Conservation (phyloP, 371 early-diverging fungal genomes). For the Capniomyces stellatus region DNA sequence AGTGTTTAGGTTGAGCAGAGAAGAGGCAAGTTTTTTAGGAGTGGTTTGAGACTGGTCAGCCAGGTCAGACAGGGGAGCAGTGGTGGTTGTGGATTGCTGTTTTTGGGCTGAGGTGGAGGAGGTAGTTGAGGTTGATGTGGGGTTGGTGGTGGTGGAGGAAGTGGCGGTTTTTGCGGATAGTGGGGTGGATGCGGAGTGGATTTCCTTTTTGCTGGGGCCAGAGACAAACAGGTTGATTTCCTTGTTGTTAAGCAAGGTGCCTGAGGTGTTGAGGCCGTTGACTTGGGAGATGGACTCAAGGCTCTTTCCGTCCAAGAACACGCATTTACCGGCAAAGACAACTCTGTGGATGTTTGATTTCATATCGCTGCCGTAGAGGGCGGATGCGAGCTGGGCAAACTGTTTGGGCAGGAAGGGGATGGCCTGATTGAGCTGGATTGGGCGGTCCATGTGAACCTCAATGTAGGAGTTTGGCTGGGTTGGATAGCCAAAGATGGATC, state of each 20-base stretch:
- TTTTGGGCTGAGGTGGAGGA: too few relatives aligned
- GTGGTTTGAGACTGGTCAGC: too few relatives aligned
- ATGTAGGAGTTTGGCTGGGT: slow-evolving; percentile 74
- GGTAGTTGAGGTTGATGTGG: neutral
- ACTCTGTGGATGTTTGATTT: slow-evolving; percentile 62
- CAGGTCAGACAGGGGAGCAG: too few relatives aligned
- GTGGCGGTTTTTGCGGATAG: neutral
- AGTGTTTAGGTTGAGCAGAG: too few relatives aligned
- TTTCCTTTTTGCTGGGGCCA: slow-evolving; percentile 14
- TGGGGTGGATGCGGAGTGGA: neutral
- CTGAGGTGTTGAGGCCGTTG: slow-evolving; percentile 3
- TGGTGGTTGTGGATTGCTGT: too few relatives aligned
- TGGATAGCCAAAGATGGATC: slow-evolving; percentile 69
- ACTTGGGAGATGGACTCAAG: slow-evolving; percentile 18
- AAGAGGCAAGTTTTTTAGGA: too few relatives aligned
- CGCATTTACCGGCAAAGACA: slow-evolving; percentile 58
- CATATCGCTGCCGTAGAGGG: slow-evolving; percentile 10
- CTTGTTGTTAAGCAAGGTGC: neutral
- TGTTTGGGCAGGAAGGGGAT: neutral
- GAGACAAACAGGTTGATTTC: slow-evolving; percentile 1
- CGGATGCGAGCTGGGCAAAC: neutral
- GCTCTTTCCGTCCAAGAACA: slow-evolving; percentile 48
- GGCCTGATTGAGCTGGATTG: slow-evolving; percentile 10
- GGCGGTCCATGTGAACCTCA: slow-evolving; percentile 49
- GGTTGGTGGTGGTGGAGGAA: neutral